Percentiles rank a stretch among this genome's conserved stretches.
phyloP scores from a whole-genome alignment of 495 filamentous ascomycete genomes.

The Penicillium waksmanii region DNA sequence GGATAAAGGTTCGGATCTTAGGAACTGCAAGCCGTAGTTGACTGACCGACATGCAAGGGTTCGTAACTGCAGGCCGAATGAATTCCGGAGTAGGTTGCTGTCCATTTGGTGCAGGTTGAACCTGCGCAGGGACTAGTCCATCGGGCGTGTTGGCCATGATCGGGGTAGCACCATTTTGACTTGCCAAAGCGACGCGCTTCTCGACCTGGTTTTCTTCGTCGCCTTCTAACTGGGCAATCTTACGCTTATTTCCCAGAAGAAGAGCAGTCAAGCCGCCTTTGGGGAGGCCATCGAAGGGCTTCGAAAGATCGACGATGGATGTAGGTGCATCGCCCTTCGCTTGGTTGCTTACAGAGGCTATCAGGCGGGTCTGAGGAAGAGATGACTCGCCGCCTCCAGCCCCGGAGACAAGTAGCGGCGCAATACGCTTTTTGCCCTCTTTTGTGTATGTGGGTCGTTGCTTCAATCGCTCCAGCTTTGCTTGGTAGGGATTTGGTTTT shows the following conservation, averaged over 20 bases:
- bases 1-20: slow-evolving; percentile 78
- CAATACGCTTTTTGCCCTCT: slow-evolving; percentile 95
- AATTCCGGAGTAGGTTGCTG: slow-evolving; percentile 79
- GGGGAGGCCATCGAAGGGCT: slow-evolving; percentile 91
- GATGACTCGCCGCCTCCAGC: slow-evolving; percentile 81
- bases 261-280: slow-evolving; percentile 85
- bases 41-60: slow-evolving; percentile 75
- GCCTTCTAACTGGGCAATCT: slow-evolving; percentile 67
- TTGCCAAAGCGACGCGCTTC: slow-evolving; percentile 61
- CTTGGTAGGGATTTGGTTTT: slow-evolving; percentile 65
- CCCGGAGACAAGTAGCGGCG: slow-evolving; percentile 86
- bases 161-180: slow-evolving; percentile 67
- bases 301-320: slow-evolving; percentile 86
- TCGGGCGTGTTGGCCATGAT: slow-evolving; percentile 77
- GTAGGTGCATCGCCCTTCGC: slow-evolving; percentile 74
- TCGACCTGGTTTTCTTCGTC: slow-evolving; percentile 68
- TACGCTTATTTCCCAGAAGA: slow-evolving; percentile 91
- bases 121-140: slow-evolving; percentile 69
- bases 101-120: slow-evolving; percentile 56
- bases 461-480: slow-evolving; percentile 79
- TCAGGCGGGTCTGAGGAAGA: slow-evolving; percentile 80
- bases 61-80: slow-evolving; percentile 83
- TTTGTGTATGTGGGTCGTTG: slow-evolving; percentile 92
- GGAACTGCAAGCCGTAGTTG: slow-evolving; percentile 90
- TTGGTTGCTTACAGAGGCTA: slow-evolving; percentile 67